Base-by-base conservation (phyloP, 768 basidiomycete genomes). In the Collybia sp. region DNA sequence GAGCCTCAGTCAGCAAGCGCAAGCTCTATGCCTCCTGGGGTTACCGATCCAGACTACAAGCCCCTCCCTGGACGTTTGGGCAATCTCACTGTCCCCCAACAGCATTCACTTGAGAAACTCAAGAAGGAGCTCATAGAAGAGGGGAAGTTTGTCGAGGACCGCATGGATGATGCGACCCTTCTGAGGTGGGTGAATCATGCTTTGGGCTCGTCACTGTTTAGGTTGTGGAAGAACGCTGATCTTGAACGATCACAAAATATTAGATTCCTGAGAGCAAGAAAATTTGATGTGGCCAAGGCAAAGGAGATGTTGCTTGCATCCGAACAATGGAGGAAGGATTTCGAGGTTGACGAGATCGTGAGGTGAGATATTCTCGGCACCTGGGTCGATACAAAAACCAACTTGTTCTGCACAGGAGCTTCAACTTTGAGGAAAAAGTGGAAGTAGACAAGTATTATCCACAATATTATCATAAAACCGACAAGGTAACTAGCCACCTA, bases 381-480 rank as follows among this genome's bases (percentile, higher is more conserved):
- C 25, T 8, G 8, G 25, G 25, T 25, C 8, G 25, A 25, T 25
- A 25, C 25, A 25, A 25, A 25, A 25, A 25, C 25, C 25, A 25
- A 25, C 25, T 25, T 25, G 47, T 40, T 37, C 38, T 40, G 38
- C 38, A 25, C 49, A 91, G 91, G 54, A 83, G 78, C 60, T 98
- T 96, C 61, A 80, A 86, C 43, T 97, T 94, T 66, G 78, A 77
- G 46, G 93, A 96, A 66, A 85, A 84, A 59, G 67, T 65, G 32
- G 75, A 82, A 55, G 93, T 97, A 6, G 81, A 93, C 75, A 87
- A 89, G 68, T 92, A 87, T 57, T 98, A 96, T 59, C 93, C 94
- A 2, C 93, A 95, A 58, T 96, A 80, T 67, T 96, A 97, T 65
- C 95, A 98, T 72, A 94, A 91, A 72, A 87, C 75, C 54, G 95